Conservation (phyloP, 495 filamentous ascomycete species). For the Aspergillus baeticus region DNA sequence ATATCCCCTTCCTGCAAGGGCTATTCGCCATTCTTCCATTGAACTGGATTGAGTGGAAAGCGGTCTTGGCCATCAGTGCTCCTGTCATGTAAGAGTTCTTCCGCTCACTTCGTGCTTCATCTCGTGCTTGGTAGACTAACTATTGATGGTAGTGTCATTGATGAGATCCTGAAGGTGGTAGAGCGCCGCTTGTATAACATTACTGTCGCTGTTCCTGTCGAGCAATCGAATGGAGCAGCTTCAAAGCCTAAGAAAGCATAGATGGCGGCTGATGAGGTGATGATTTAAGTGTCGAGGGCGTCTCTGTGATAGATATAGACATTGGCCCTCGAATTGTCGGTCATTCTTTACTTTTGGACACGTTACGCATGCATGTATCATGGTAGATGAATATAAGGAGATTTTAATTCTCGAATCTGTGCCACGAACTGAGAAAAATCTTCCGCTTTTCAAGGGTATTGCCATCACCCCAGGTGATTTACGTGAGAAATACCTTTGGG, state of each 20-base stretch:
- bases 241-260: constrained; percentile 44
- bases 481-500: too few species aligned
- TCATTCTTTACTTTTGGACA: constrained; percentile 17
- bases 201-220: constrained; percentile 10
- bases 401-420: constrained; percentile 4
- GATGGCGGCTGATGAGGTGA: constrained; percentile 23
- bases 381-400: constrained; percentile 18
- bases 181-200: constrained; percentile 64
- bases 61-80: constrained; percentile 81
- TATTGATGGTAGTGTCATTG: constrained; percentile 66
- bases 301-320: constrained; percentile 27
- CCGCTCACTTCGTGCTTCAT: not conserved
- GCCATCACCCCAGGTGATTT: too few species aligned
- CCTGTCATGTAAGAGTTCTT: constrained; percentile 73
- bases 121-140: constrained; percentile 16
- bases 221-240: constrained; percentile 31
- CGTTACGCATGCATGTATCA: constrained; percentile 16
- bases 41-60: constrained; percentile 89
- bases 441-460: not conserved
- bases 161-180: constrained; percentile 80
- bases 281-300: constrained; percentile 16
- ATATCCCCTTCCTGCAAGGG: constrained; percentile 83
- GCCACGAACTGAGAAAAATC: not conserved
- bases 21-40: constrained; percentile 92
- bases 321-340: constrained; percentile 9